Evolutionary conservation across 1,139 yeast genomes (phyloP).

Genomic region (Zygosaccharomyces pseudobailii): DNA sequence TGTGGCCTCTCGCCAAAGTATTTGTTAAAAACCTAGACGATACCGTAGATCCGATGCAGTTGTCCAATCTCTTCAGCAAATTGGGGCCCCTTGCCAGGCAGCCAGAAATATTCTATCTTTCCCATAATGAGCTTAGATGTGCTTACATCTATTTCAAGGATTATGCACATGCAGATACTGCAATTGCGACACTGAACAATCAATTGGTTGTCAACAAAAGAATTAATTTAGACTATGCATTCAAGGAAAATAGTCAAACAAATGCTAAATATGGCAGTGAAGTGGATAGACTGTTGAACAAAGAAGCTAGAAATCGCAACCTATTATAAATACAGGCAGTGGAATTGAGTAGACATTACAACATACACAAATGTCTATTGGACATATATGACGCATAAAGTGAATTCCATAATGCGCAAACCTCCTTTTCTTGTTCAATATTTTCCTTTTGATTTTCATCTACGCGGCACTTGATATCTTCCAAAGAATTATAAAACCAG

Average conservation of each 20-base stretch:
- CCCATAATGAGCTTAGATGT: conserved; percentile 48
- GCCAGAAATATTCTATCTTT: conserved; percentile 53
- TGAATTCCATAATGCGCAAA: conserved; percentile 19
- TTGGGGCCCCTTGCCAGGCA: conserved; percentile 60
- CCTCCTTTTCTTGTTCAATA: conserved; percentile 6
- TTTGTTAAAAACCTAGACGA: conserved; percentile 71
- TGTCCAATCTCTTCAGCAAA: conserved; percentile 56
- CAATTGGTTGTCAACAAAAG: conserved; percentile 64
- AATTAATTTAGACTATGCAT: conserved; percentile 64
- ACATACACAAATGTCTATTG: conserved; percentile 14
- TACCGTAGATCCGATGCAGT: conserved; percentile 56
- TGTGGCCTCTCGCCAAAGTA: conserved; percentile 70
- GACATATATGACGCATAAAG: conserved; percentile 17
- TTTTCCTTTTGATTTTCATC: conserved; percentile 8
- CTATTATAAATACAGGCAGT: conserved; percentile 11
- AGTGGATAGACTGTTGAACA: conserved; percentile 69
- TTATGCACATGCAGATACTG: conserved; percentile 68
- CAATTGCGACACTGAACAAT: conserved; percentile 65
- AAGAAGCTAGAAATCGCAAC: conserved; percentile 49
- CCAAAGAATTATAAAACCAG: conserved; percentile 25
- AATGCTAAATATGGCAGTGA: conserved; percentile 70
- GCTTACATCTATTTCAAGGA: conserved; percentile 60
- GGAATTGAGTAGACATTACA: not conserved
- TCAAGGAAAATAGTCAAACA: conserved; percentile 55
- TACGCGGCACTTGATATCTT: conserved; percentile 22